Percentiles rank a stretch among this genome's conserved stretches.
phyloP scores from a whole-genome alignment of 1,284 basidiomycete species.

The Sporisorium scitamineum region DNA sequence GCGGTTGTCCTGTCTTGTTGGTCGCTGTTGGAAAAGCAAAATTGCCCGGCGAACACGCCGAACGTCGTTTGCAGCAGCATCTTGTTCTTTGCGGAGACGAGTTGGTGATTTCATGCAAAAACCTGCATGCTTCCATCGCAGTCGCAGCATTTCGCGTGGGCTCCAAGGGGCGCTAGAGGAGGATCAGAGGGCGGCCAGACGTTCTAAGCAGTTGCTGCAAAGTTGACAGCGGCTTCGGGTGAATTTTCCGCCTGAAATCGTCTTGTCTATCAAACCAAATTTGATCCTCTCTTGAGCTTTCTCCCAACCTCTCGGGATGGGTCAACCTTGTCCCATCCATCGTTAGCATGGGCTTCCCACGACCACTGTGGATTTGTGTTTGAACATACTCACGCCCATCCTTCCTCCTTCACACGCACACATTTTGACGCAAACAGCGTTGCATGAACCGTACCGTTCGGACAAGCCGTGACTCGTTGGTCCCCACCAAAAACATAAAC shows the following conservation, averaged over 20 bases:
- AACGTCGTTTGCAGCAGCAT: not conserved
- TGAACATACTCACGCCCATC: constrained; percentile 1
- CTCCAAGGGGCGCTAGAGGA: constrained; percentile 8
- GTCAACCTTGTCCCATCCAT: not conserved
- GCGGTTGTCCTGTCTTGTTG: not conserved
- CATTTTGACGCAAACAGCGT: not conserved
- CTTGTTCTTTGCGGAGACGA: not conserved
- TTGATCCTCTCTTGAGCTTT: not conserved
- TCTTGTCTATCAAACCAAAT: not conserved
- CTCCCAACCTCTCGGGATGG: not conserved
- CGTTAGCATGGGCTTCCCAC: constrained; percentile 1
- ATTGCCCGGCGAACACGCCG: not conserved
- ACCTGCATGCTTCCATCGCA: not conserved
- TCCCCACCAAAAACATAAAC: not conserved
- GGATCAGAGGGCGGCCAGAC: constrained; percentile 20
- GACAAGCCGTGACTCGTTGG: not conserved
- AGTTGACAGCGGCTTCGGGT: constrained; percentile 4
- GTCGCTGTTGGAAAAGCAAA: too few species aligned
- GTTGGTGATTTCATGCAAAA: not conserved
- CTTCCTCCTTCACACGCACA: not conserved
- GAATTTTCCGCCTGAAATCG: constrained; percentile 7
- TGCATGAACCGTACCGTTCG: not conserved
- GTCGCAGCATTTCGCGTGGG: not conserved
- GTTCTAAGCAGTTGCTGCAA: constrained; percentile 1
- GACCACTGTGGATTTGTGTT: not conserved